A percentile compares a stretch with the other conserved stretches of the same genome.
Conservation (phyloP, 768 basidiomycete species). For the Amanita rimosa region DNA sequence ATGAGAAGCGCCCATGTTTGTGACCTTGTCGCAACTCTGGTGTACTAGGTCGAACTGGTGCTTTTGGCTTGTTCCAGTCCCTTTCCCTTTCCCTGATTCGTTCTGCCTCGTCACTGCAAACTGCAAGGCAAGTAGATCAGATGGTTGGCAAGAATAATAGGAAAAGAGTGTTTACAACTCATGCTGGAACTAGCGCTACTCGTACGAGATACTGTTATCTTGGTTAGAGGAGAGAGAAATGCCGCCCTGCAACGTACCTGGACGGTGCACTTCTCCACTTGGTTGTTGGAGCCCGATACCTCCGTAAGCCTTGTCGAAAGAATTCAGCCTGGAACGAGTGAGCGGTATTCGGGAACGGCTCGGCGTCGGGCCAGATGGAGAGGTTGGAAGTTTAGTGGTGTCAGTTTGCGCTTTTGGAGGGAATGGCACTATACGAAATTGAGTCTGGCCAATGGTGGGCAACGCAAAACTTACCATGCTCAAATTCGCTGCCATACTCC, state of each 20-base stretch:
- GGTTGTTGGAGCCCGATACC: background rate
- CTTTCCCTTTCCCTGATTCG: slow-evolving; percentile 31
- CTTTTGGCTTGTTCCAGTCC: slow-evolving; percentile 29
- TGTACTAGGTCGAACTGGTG: slow-evolving; percentile 10
- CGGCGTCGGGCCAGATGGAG: slow-evolving; percentile 2
- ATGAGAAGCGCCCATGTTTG: slow-evolving; percentile 9
- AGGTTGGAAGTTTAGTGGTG: background rate
- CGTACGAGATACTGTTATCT: slow-evolving; percentile 10
- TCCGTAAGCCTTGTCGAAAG: slow-evolving; percentile 4
- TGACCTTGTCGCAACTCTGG: slow-evolving; percentile 14
- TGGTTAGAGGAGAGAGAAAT: background rate
- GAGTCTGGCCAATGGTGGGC: background rate
- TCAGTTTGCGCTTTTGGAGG: slow-evolving; percentile 4
- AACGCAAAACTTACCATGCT: background rate
- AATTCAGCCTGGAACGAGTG: slow-evolving; percentile 2
- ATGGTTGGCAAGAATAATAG: background rate
- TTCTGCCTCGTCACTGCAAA: slow-evolving; percentile 13
- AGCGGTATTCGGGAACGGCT: slow-evolving; percentile 5
- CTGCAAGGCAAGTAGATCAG: background rate
- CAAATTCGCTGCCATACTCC: background rate
- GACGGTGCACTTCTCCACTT: slow-evolving; percentile 2
- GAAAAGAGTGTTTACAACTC: background rate
- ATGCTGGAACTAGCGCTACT: slow-evolving; percentile 10
- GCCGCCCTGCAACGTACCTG: background rate
- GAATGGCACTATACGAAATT: slow-evolving; percentile 10